Conservation (phyloP, 2,329 filamentous ascomycete species). For the Sclerotinia subarctica region DNA sequence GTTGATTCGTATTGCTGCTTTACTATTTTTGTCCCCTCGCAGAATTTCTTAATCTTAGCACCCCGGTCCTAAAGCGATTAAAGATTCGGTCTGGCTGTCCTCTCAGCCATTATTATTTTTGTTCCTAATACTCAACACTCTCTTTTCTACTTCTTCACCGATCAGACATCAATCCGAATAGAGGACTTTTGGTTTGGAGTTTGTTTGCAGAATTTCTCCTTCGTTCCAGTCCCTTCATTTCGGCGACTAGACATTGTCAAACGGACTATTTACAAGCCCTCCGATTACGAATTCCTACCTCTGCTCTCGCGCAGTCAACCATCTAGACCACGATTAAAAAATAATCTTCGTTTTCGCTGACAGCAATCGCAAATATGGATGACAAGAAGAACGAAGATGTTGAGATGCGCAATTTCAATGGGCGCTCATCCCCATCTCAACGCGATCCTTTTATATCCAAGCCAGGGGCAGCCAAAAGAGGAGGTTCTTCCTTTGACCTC, state of each 20-base stretch:
- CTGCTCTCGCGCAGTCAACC: slow-evolving; percentile 26
- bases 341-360: neutral
- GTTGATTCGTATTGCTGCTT: neutral
- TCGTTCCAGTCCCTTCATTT: neutral
- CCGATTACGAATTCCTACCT: slow-evolving; percentile 15
- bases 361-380: slow-evolving; percentile 56
- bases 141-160: neutral
- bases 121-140: neutral
- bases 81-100: slow-evolving; percentile 15
- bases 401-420: slow-evolving; percentile 39
- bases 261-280: slow-evolving; percentile 1
- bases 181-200: neutral
- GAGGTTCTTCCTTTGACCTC: slow-evolving; percentile 27
- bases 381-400: slow-evolving; percentile 85
- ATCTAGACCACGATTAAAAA: slow-evolving; percentile 11
- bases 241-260: neutral
- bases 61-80: slow-evolving; percentile 1
- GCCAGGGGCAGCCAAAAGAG: slow-evolving; percentile 38
- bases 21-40: slow-evolving; percentile 8
- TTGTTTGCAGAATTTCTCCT: neutral
- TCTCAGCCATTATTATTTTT: slow-evolving; percentile 3
- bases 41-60: slow-evolving; percentile 12
- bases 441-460: slow-evolving; percentile 39
- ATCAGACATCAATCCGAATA: neutral
- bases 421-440: slow-evolving; percentile 39